phyloP scores from a whole-genome alignment of 116 monocot genomes.

The Papilionanthe hybrid region DNA sequence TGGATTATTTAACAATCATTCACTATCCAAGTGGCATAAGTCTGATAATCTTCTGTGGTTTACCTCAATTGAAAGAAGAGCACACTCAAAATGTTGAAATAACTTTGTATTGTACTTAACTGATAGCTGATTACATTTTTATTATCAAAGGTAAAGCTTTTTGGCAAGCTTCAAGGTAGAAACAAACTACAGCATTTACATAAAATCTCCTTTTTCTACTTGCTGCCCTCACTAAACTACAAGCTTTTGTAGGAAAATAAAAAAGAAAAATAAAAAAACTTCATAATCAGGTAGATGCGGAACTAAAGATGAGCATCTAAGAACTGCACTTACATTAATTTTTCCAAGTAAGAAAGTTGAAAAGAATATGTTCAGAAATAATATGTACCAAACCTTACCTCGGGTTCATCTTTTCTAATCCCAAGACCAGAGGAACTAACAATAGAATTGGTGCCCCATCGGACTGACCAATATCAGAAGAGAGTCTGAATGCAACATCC shows the following conservation, averaged over 20 bases:
- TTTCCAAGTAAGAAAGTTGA: neutral
- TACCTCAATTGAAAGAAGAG: too few relatives aligned
- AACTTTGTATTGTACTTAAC: too few relatives aligned
- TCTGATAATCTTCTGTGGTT: too few relatives aligned
- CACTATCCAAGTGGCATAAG: too few relatives aligned
- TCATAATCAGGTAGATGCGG: neutral
- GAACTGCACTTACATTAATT: neutral
- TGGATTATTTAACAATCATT: too few relatives aligned
- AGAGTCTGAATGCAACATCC: conserved; percentile 60
- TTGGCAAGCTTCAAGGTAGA: neutral
- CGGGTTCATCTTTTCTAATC: conserved; percentile 90
- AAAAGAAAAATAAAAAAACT: neutral
- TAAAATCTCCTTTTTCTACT: neutral
- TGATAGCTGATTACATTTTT: neutral
- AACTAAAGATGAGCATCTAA: neutral
- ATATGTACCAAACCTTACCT: conserved; percentile 37
- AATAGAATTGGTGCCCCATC: conserved; percentile 73
- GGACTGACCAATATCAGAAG: conserved; percentile 35
- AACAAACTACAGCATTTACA: neutral
- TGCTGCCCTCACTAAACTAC: neutral
- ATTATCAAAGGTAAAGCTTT: neutral
- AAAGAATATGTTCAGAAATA: neutral
- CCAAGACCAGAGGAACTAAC: conserved; percentile 94
- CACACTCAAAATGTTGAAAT: too few relatives aligned
- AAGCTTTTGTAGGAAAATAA: too few relatives aligned